A percentile compares a stretch with the other conserved stretches of the same genome.
These are phyloP conservation scores for Scortechinia acanthostroma DNA, from an alignment of 2,329 filamentous ascomycete species.

Conservation along the genomic window DNA sequence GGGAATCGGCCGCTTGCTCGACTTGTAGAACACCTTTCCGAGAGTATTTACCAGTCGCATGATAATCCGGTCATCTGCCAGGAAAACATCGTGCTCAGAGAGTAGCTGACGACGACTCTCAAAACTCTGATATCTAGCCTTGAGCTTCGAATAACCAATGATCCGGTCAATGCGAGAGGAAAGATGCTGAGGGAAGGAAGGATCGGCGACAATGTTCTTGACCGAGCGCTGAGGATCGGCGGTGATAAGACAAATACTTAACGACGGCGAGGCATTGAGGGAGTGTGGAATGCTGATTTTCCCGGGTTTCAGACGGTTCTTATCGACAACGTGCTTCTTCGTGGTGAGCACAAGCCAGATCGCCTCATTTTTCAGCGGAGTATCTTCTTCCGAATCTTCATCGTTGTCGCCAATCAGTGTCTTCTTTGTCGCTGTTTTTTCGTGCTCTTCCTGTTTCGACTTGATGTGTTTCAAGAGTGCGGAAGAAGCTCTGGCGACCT, in stretches of 20 bases:
- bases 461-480: slow-evolving; percentile 51
- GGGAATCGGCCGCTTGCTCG: slow-evolving; percentile 54
- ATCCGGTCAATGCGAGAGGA: slow-evolving; percentile 36
- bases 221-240: slow-evolving; percentile 56
- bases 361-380: slow-evolving; percentile 35
- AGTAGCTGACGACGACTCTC: slow-evolving; percentile 49
- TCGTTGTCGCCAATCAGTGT: slow-evolving; percentile 39
- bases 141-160: slow-evolving; percentile 53
- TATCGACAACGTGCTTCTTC: slow-evolving; percentile 59
- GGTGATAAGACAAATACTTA: slow-evolving; percentile 56
- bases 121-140: slow-evolving; percentile 55
- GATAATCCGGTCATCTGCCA: slow-evolving; percentile 57
- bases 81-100: slow-evolving; percentile 55
- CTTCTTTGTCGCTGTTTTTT: slow-evolving; percentile 37
- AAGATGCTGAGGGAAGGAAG: slow-evolving; percentile 34
- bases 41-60: slow-evolving; percentile 48
- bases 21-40: slow-evolving; percentile 58
- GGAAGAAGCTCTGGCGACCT: slow-evolving; percentile 47
- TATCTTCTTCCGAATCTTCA: slow-evolving; percentile 33
- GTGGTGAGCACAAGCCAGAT: slow-evolving; percentile 57
- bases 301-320: slow-evolving; percentile 53
- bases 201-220: slow-evolving; percentile 51
- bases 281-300: slow-evolving; percentile 50
- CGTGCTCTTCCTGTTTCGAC: slow-evolving; percentile 34
- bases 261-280: slow-evolving; percentile 35